Evolutionary conservation across 169 alveolate genomes (phyloP), one percentile per base, ranked within the genome.

Genomic region (Neospora caninum): DNA sequence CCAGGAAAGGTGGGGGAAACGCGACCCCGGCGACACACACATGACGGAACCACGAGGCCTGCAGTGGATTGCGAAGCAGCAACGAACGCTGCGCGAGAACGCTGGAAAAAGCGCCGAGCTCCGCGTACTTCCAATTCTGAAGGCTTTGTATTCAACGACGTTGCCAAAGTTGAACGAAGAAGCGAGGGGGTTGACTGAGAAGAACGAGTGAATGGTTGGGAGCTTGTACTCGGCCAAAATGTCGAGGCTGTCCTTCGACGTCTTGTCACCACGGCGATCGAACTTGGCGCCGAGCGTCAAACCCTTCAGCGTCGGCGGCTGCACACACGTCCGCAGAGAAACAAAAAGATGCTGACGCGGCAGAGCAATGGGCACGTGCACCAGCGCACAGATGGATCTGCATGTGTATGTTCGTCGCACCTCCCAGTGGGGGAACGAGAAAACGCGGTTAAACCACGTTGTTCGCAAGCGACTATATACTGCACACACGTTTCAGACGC

Each of bases 181-280:
- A 25, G 89, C 31, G 41, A 82, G 31, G 38, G 89, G 89, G 41
- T 82, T 82, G 67, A 82, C 89, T 18, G 89, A 82, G 67, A 82
- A 82, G 41, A 82, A 82, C 25, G 89, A 82, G 91, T 92, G 94
- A 36, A 92, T 39, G 39, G 91, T 73, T 22, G 94, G 94, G 34
- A 86, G 67, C n/a, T 34, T 45, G 67, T 92, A 92, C 54, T 92
- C 94, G 20, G 94, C 78, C 64, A 91, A 80, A 39, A 92, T 29
- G 91, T 92, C 94, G 43, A 92, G 45, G 45, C 70, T 45, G 36
- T 92, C 94, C 45, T 67, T n/a, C 13, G 91, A 31, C n/a, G 58
- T 31, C 91, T 92, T 92, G 54, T 92, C 94, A 22, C 94, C 94
- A 27, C 87, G 87, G 31, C 94, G 42, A 25, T 92, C 94, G 39